A percentile compares a stretch with the other conserved stretches of the same genome.
phyloP scores from a whole-genome alignment of 1,139 yeast genomes.

The Protomyces arabidopsidicola region DNA sequence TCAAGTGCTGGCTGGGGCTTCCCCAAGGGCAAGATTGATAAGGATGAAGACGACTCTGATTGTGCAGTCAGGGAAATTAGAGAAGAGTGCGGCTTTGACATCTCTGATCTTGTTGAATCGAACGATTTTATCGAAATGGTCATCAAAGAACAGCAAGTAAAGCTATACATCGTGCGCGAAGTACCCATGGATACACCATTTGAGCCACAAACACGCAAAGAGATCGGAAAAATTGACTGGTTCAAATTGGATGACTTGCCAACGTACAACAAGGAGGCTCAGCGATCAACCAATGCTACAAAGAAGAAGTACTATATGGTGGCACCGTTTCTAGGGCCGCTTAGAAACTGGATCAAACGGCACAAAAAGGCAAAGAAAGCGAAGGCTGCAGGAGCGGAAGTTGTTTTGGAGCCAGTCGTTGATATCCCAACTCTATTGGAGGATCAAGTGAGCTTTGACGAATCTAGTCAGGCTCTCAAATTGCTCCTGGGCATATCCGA shows the following conservation, averaged over 20 bases:
- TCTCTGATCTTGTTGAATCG: slow-evolving; percentile 59
- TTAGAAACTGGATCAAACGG: slow-evolving; percentile 32
- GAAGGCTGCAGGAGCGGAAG: background rate
- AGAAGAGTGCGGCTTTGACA: slow-evolving; percentile 95
- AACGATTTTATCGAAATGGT: slow-evolving; percentile 77
- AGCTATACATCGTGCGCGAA: slow-evolving; percentile 70
- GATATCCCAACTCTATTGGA: background rate
- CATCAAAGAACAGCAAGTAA: slow-evolving; percentile 75
- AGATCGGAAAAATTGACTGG: slow-evolving; percentile 70
- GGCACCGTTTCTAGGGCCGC: slow-evolving; percentile 39
- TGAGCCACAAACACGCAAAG: slow-evolving; percentile 78
- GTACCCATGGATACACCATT: slow-evolving; percentile 74
- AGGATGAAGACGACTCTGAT: slow-evolving; percentile 81
- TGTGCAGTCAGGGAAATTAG: slow-evolving; percentile 92
- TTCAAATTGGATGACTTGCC: slow-evolving; percentile 49
- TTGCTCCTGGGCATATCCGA: slow-evolving; percentile 12
- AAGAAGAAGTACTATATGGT: slow-evolving; percentile 40
- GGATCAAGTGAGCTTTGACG: background rate
- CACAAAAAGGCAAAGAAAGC: slow-evolving; percentile 14
- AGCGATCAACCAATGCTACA: slow-evolving; percentile 23
- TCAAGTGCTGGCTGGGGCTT: slow-evolving; percentile 83
- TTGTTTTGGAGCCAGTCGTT: background rate
- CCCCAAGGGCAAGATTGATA: slow-evolving; percentile 94
- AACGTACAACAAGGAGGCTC: slow-evolving; percentile 39
- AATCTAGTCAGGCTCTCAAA: slow-evolving; percentile 9